phyloP scores from a whole-genome alignment of 495 filamentous ascomycete genomes.

The Xylaria nigripes region DNA sequence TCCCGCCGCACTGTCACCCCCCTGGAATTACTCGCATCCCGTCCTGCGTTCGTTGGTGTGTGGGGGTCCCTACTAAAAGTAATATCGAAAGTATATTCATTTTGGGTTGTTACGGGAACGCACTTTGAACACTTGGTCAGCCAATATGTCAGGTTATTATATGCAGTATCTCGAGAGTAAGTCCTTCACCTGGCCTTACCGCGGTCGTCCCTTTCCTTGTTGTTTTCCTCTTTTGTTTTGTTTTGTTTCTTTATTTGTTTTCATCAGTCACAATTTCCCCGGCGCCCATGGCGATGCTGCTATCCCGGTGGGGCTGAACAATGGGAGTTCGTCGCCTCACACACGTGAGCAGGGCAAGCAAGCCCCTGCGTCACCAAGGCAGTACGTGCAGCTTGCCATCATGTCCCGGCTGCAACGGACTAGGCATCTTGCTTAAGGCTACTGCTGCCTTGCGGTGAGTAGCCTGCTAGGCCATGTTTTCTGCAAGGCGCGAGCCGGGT shows the following conservation, averaged over 20 bases:
- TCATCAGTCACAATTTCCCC: slow-evolving; percentile 3
- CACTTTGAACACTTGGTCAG: slow-evolving; percentile 15
- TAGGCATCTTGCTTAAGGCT: slow-evolving; percentile 2
- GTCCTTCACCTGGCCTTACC: slow-evolving; percentile 24
- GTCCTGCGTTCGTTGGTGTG: slow-evolving; percentile 17
- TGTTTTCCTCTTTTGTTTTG: neutral
- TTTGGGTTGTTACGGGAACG: neutral
- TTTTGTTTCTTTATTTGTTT: neutral
- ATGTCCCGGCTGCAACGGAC: slow-evolving; percentile 13
- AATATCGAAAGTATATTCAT: slow-evolving; percentile 13
- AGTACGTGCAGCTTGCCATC: slow-evolving; percentile 19
- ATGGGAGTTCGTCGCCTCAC: slow-evolving; percentile 27
- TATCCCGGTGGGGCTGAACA: slow-evolving; percentile 23
- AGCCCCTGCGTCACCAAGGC: slow-evolving; percentile 21
- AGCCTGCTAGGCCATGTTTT: slow-evolving; percentile 19
- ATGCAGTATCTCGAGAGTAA: slow-evolving; percentile 58
- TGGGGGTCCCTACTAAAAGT: slow-evolving; percentile 21
- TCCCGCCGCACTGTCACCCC: slow-evolving; percentile 15
- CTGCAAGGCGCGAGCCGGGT: slow-evolving; percentile 17
- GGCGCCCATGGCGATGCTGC: slow-evolving; percentile 21
- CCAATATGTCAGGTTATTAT: slow-evolving; percentile 52
- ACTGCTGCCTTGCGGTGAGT: slow-evolving; percentile 12
- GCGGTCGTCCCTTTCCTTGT: too few relatives aligned
- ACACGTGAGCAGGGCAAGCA: slow-evolving; percentile 14
- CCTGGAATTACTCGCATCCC: slow-evolving; percentile 20